These are phyloP conservation scores for Kalanchoe fedtschenkoi DNA, from an alignment of 164 flowering plant genomes.

Conservation along the genomic window DNA sequence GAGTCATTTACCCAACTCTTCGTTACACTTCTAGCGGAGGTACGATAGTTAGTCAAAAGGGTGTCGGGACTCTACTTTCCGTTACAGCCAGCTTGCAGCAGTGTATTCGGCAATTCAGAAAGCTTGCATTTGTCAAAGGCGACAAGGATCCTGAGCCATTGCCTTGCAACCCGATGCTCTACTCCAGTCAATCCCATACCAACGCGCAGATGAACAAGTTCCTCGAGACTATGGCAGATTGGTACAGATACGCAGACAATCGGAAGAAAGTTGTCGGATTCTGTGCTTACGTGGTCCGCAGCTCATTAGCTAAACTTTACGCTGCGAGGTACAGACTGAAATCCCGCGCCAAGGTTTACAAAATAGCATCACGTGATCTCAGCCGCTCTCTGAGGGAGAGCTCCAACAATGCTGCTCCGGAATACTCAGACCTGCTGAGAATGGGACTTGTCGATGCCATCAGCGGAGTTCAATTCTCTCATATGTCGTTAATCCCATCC, in stretches of 20 bases:
- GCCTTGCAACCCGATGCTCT: constrained; percentile 93
- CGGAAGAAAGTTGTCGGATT: constrained; percentile 92
- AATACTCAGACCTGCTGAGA: constrained; percentile 85
- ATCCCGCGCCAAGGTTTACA: constrained; percentile 92
- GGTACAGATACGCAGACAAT: constrained; percentile 93
- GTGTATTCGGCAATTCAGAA: constrained; percentile 74
- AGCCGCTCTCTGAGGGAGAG: constrained; percentile 68
- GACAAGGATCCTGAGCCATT: constrained; percentile 95
- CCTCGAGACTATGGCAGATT: constrained; percentile 95
- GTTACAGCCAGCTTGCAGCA: constrained; percentile 83
- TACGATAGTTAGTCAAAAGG: constrained; percentile 61
- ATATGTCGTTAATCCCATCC: constrained; percentile 77
- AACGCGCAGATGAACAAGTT: constrained; percentile 96
- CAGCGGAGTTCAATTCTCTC: constrained; percentile 84
- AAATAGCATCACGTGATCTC: constrained; percentile 74
- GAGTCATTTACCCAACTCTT: constrained; percentile 79
- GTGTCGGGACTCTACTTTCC: constrained; percentile 90
- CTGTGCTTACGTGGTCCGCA: constrained; percentile 90
- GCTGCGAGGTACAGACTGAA: constrained; percentile 90
- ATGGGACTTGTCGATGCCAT: constrained; percentile 90
- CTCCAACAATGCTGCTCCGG: constrained; percentile 59
- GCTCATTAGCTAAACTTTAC: constrained; percentile 90
- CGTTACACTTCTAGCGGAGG: constrained; percentile 74
- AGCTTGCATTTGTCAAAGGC: constrained; percentile 73
- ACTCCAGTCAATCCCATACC: constrained; percentile 88